Evolutionary conservation across 179 eudicot species (phyloP).

Genomic region (Silene coronaria): DNA sequence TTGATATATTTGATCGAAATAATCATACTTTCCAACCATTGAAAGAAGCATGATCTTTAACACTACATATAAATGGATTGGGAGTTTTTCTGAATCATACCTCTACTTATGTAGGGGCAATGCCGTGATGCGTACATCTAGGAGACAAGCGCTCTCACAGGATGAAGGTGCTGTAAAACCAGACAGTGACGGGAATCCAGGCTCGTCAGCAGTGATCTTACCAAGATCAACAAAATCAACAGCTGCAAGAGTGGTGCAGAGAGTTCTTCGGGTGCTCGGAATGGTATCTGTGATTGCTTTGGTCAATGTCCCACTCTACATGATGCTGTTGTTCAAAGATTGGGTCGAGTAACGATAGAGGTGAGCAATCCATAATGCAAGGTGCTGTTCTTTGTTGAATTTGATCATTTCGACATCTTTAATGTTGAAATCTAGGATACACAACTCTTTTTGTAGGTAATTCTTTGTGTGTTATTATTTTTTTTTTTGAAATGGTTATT

Average conservation of each 20-base stretch:
- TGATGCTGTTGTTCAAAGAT: slow-evolving; percentile 80
- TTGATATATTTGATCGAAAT: too few relatives aligned
- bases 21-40: too few relatives aligned
- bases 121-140: slow-evolving; percentile 64
- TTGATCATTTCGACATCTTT: too few relatives aligned
- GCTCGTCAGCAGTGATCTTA: slow-evolving; percentile 19
- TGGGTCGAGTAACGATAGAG: slow-evolving; percentile 55
- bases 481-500: not conserved
- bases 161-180: slow-evolving; percentile 29
- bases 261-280: slow-evolving; percentile 43
- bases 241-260: slow-evolving; percentile 36
- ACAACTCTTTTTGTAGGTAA: too few relatives aligned
- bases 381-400: not conserved
- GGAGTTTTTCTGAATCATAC: not conserved
- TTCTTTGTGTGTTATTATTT: too few relatives aligned
- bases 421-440: too few relatives aligned
- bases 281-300: slow-evolving; percentile 52
- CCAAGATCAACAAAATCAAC: slow-evolving; percentile 41
- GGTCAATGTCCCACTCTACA: slow-evolving; percentile 70
- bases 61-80: too few relatives aligned
- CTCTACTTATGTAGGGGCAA: slow-evolving; percentile 46
- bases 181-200: slow-evolving; percentile 40
- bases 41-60: too few relatives aligned
- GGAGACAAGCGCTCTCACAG: slow-evolving; percentile 50
- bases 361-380: not conserved